Conservation (phyloP, 208 protist genomes). For the Wallacemonas sp. region DNA sequence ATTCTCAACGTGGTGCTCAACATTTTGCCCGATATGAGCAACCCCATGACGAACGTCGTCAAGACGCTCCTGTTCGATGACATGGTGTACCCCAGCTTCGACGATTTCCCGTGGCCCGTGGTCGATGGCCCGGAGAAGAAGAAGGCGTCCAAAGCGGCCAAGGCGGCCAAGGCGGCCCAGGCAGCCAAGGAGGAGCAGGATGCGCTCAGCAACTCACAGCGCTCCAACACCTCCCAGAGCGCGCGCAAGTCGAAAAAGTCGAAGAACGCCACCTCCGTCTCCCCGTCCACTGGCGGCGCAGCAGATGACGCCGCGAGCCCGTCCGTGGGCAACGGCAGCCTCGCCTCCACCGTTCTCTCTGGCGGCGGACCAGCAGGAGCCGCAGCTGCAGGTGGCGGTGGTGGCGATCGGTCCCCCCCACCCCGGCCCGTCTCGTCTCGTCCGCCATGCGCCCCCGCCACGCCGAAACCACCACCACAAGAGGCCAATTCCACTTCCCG, state of each 20-base stretch:
- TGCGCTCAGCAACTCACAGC: not conserved
- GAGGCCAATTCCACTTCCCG: not conserved
- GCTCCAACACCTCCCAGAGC: not conserved
- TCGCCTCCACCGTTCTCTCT: conserved; percentile 10
- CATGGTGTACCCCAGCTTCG: conserved; percentile 80
- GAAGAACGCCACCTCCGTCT: not conserved
- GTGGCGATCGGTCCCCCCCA: not conserved
- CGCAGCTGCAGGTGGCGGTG: no score
- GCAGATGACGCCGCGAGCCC: not conserved
- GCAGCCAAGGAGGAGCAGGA: conserved; percentile 7
- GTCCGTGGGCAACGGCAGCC: not conserved
- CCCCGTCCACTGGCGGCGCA: not conserved
- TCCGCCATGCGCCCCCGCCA: not conserved
- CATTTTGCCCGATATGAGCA: conserved; percentile 74
- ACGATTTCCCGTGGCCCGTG: conserved; percentile 79
- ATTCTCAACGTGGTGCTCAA: conserved; percentile 64
- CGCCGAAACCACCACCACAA: not conserved
- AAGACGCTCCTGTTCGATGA: conserved; percentile 77
- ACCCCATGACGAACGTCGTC: conserved; percentile 66
- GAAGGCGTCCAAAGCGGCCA: not conserved
- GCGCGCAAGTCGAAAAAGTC: conserved; percentile 7
- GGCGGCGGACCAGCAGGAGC: no score
- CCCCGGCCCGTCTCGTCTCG: not conserved
- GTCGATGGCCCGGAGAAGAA: conserved; percentile 23
- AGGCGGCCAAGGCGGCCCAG: conserved; percentile 1